These are phyloP conservation scores for Colletotrichum sp. DNA, from an alignment of 2,329 filamentous ascomycete species.

Conservation along the genomic window DNA sequence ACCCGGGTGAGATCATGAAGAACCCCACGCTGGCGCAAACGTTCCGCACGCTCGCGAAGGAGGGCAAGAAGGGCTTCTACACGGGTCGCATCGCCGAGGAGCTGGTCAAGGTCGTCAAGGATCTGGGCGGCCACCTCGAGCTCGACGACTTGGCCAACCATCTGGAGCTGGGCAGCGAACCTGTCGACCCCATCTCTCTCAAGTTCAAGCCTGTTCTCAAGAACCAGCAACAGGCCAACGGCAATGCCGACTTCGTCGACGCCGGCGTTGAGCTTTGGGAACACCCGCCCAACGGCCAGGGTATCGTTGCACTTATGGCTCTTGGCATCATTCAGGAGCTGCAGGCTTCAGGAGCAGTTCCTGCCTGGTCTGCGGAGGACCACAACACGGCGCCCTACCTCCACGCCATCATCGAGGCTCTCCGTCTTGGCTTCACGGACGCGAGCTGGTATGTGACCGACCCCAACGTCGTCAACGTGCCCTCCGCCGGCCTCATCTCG, in stretches of 20 bases:
- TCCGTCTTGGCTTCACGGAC: slow-evolving; percentile 90
- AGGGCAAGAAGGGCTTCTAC: slow-evolving; percentile 94
- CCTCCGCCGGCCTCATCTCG: slow-evolving; percentile 72
- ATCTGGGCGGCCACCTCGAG: slow-evolving; percentile 78
- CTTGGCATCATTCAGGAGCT: slow-evolving; percentile 90
- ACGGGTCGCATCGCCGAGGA: slow-evolving; percentile 81
- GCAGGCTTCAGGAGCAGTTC: slow-evolving; percentile 76
- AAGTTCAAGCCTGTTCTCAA: slow-evolving; percentile 59
- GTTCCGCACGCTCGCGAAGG: slow-evolving; percentile 76
- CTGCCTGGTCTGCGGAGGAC: slow-evolving; percentile 70
- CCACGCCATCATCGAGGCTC: slow-evolving; percentile 85
- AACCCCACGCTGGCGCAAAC: slow-evolving; percentile 83
- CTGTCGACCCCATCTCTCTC: slow-evolving; percentile 85
- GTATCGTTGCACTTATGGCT: slow-evolving; percentile 93
- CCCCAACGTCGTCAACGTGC: slow-evolving; percentile 74
- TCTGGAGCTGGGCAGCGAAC: slow-evolving; percentile 69
- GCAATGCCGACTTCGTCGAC: slow-evolving; percentile 40
- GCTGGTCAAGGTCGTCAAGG: slow-evolving; percentile 77
- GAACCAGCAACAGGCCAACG: neutral
- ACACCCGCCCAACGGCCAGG: slow-evolving; percentile 95
- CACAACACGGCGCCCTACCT: slow-evolving; percentile 85
- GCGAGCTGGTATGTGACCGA: slow-evolving; percentile 91
- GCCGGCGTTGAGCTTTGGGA: slow-evolving; percentile 82
- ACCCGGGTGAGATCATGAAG: slow-evolving; percentile 85
- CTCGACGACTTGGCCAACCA: slow-evolving; percentile 84